phyloP scores from a whole-genome alignment of 2,329 filamentous ascomycete species.

The Nemania serpens region DNA sequence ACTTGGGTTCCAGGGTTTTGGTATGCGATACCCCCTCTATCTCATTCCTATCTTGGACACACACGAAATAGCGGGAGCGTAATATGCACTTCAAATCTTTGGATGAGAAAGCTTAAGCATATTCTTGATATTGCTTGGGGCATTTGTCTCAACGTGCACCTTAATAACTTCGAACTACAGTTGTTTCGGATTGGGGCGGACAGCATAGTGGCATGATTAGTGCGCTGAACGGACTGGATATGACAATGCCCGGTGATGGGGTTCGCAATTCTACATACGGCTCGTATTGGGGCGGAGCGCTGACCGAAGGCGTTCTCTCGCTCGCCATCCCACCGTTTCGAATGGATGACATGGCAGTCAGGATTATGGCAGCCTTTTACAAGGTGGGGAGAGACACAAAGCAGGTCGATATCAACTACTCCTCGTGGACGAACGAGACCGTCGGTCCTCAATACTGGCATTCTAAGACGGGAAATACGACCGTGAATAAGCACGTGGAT shows the following conservation, averaged over 20 bases:
- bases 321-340: slow-evolving; percentile 31
- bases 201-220: slow-evolving; percentile 65
- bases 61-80: neutral
- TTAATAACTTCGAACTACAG: slow-evolving; percentile 16
- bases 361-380: slow-evolving; percentile 74
- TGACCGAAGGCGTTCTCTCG: slow-evolving; percentile 34
- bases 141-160: neutral
- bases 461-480: slow-evolving; percentile 63
- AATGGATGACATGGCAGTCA: slow-evolving; percentile 79
- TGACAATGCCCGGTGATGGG: slow-evolving; percentile 50
- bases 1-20: slow-evolving; percentile 78
- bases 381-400: slow-evolving; percentile 62
- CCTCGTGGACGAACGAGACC: slow-evolving; percentile 80
- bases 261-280: slow-evolving; percentile 34
- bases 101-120: neutral
- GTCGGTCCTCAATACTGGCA: slow-evolving; percentile 69
- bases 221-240: slow-evolving; percentile 48
- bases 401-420: slow-evolving; percentile 73
- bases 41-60: neutral
- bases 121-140: neutral
- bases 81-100: neutral
- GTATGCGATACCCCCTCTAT: slow-evolving; percentile 45
- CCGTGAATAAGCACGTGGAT: slow-evolving; percentile 77
- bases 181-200: slow-evolving; percentile 74
- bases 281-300: slow-evolving; percentile 35